Evolutionary conservation across 1,284 basidiomycete genomes (phyloP).

Genomic region (Cryptococcus sp.): DNA sequence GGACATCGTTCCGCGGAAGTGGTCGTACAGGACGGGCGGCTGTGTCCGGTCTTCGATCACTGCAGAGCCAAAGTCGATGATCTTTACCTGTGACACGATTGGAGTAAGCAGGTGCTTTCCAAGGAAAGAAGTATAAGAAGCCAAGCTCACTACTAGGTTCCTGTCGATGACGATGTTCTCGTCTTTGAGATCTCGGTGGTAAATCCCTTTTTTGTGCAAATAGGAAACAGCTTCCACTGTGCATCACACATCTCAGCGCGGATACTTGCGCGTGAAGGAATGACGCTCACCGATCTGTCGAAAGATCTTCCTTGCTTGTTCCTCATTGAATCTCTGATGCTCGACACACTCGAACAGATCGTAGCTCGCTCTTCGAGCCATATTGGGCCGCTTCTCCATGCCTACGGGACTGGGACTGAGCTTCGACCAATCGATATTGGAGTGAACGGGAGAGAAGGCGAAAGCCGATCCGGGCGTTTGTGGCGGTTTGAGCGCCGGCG

Average conservation of each 20-base stretch:
- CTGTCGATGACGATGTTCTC: slow-evolving; percentile 86
- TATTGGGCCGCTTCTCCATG: slow-evolving; percentile 55
- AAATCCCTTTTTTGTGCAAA: slow-evolving; percentile 72
- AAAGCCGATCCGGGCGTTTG: slow-evolving; percentile 16
- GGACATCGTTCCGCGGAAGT: slow-evolving; percentile 61
- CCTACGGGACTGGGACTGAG: slow-evolving; percentile 6
- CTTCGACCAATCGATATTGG: slow-evolving; percentile 14
- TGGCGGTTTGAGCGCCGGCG: slow-evolving; percentile 9
- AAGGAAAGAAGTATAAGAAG: not conserved
- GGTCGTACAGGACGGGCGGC: slow-evolving; percentile 67
- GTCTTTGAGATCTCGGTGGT: slow-evolving; percentile 91
- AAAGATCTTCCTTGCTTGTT: slow-evolving; percentile 77
- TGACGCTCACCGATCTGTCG: slow-evolving; percentile 62
- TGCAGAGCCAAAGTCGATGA: slow-evolving; percentile 92
- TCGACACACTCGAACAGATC: slow-evolving; percentile 94
- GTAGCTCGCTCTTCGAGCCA: slow-evolving; percentile 74
- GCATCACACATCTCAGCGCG: not conserved
- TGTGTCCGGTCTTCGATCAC: slow-evolving; percentile 69
- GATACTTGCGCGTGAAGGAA: not conserved
- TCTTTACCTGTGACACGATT: slow-evolving; percentile 66
- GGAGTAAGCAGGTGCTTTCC: not conserved
- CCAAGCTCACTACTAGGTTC: slow-evolving; percentile 62
- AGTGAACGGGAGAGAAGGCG: slow-evolving; percentile 12
- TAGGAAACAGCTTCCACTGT: slow-evolving; percentile 76
- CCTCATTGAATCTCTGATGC: slow-evolving; percentile 75